Conservation (phyloP, 2,329 filamentous ascomycete species). For the Colletotrichum somersetense region DNA sequence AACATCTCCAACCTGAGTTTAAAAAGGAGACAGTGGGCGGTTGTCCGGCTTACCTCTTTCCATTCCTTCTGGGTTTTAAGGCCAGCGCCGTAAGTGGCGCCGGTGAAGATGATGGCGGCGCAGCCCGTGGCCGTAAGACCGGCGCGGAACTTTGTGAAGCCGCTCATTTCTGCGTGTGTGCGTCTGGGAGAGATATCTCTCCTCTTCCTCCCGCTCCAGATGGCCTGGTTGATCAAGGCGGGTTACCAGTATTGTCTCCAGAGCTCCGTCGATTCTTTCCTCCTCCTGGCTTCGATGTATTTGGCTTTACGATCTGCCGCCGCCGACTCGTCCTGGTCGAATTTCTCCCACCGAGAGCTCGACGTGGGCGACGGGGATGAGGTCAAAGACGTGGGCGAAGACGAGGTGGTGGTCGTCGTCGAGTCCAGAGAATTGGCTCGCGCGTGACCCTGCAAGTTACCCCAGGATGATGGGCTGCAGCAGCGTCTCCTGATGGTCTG, state of each 20-base stretch:
- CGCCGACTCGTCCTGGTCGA: slow-evolving; percentile 2
- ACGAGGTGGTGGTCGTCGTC: slow-evolving; percentile 26
- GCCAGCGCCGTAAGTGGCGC: slow-evolving; percentile 62
- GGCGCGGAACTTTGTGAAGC: slow-evolving; percentile 44
- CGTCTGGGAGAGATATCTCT: not conserved
- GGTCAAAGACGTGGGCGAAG: slow-evolving; percentile 7
- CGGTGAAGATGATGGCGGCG: slow-evolving; percentile 61
- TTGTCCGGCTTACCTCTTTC: slow-evolving; percentile 52
- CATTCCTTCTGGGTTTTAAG: slow-evolving; percentile 63
- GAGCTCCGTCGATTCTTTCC: slow-evolving; percentile 44
- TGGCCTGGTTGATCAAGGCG: not conserved
- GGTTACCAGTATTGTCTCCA: slow-evolving; percentile 48
- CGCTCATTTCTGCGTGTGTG: slow-evolving; percentile 23
- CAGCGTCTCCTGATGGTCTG: not conserved
- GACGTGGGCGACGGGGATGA: slow-evolving; percentile 17
- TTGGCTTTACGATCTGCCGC: slow-evolving; percentile 23
- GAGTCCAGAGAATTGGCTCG: slow-evolving; percentile 35
- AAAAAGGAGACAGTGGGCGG: not conserved
- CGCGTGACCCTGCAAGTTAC: slow-evolving; percentile 19
- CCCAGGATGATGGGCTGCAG: slow-evolving; percentile 3
- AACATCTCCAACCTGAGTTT: not conserved
- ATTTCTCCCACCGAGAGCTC: slow-evolving; percentile 16
- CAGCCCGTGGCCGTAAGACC: slow-evolving; percentile 57
- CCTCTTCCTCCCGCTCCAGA: not conserved
- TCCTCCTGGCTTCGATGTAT: slow-evolving; percentile 45